Base-by-base conservation (phyloP, 495 filamentous ascomycete species). In the Wilcoxina mikolae region DNA sequence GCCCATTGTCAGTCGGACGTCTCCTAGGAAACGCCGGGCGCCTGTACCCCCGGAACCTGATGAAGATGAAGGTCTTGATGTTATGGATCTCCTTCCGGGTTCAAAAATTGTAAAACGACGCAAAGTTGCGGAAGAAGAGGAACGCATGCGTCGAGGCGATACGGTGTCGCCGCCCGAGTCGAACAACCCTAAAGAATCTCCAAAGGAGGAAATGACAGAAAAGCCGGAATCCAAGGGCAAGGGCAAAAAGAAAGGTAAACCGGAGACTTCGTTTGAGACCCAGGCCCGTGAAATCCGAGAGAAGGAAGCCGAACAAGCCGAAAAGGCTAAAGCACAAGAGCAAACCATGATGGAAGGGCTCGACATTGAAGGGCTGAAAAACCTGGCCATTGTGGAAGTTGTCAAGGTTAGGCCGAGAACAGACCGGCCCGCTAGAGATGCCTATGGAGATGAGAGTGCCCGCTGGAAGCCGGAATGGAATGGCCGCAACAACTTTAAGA, bases 401-500 rank as follows among this genome's bases (percentile, higher is more conserved):
- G 86, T 91, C 73, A 77, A 84, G 17, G 59, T 95, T 9, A 59
- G 56, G 41, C 63, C 60, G 18, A 2, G 73, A 60, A 12, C 58
- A 64, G 35, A 54, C 42, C 17, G 51, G 2, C 9, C 63, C 33
- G 12, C 59, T 38, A 26, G 60, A 39, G 47, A 55, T 22, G 55
- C 62, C 60, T 50, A 57, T 27, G 60, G 59, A 18, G 68, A 72
- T n/a, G 71, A 73, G 41, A 52, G 74, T 51, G 75, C 77, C 9
- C 76, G 87, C 22, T 95, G 93, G 91, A 80, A 95, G 61, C 81
- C 87, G 2, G 72, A 74, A 31, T 98, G 93, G 93, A 94, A 95
- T 64, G 91, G 93, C 0, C 78, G 90, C 4, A 93, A 87, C 69
- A 96, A 98, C 60, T 98, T 95, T 73, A 98, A 98, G 68, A 82